phyloP scores from a whole-genome alignment of 208 protist genomes.

The Leishmania turanica region DNA sequence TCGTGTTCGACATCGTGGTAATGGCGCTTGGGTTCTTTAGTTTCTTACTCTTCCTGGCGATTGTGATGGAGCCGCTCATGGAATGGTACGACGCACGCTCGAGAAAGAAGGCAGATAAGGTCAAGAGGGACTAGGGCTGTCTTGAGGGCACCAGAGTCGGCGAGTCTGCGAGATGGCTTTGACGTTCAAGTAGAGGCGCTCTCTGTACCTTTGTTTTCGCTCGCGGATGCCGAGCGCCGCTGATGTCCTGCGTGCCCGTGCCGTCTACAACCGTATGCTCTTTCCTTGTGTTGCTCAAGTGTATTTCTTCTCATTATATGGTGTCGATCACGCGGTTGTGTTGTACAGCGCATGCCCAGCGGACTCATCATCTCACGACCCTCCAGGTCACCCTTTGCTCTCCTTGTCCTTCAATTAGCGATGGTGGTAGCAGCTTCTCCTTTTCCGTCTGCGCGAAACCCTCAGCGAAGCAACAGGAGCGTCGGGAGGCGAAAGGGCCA shows the following conservation, averaged over 20 bases:
- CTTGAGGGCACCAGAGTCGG: neutral
- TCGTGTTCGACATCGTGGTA: conserved; percentile 60
- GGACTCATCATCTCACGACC: neutral
- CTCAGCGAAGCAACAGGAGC: neutral
- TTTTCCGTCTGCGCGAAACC: neutral
- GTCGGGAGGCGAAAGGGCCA: neutral
- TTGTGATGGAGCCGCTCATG: conserved; percentile 70
- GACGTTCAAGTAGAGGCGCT: neutral
- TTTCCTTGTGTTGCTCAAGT: neutral
- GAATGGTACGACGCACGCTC: conserved; percentile 30
- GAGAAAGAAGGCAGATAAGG: conserved; percentile 34
- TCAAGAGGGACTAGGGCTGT: conserved; percentile 37
- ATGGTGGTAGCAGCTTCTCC: neutral
- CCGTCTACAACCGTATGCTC: neutral
- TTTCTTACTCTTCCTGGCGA: conserved; percentile 60
- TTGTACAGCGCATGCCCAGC: neutral
- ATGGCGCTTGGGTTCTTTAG: conserved; percentile 61
- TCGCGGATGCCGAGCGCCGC: neutral
- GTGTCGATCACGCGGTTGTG: too few species aligned
- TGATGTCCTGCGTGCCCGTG: neutral
- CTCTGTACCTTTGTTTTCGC: conserved; percentile 6
- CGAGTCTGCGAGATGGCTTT: neutral
- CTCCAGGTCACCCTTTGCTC: conserved; percentile 5
- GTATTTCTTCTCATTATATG: neutral
- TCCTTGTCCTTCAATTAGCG: neutral